These are phyloP conservation scores for Elasticomyces elasticus DNA, from an alignment of 495 filamentous ascomycete genomes.

Conservation along the genomic window DNA sequence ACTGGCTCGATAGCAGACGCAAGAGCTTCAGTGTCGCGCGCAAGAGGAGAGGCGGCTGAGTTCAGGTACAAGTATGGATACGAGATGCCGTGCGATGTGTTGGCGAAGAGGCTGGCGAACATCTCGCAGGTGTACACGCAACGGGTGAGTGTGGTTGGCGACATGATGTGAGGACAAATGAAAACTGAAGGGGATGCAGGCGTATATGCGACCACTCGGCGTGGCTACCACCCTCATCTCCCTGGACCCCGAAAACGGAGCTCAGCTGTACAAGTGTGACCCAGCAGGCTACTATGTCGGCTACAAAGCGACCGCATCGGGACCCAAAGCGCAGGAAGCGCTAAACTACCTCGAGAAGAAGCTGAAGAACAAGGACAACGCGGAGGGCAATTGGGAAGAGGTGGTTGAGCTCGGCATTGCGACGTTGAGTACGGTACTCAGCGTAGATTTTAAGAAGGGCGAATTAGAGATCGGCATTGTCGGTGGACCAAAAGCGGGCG, in stretches of 20 bases:
- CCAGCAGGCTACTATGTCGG: slow-evolving; percentile 95
- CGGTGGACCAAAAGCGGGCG: slow-evolving; percentile 68
- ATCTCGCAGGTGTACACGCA: slow-evolving; percentile 99
- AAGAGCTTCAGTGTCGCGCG: slow-evolving; percentile 78
- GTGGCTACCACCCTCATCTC: slow-evolving; percentile 92
- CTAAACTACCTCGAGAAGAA: slow-evolving; percentile 98
- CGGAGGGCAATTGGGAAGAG: slow-evolving; percentile 89
- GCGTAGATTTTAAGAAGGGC: slow-evolving; percentile 98
- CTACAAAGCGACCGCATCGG: slow-evolving; percentile 94
- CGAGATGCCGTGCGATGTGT: slow-evolving; percentile 96
- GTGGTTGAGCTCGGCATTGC: slow-evolving; percentile 95
- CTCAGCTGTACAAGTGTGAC: slow-evolving; percentile 98
- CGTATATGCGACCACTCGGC: slow-evolving; percentile 95
- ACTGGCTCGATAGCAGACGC: slow-evolving; percentile 98
- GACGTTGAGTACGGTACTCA: slow-evolving; percentile 86
- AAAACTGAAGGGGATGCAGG: slow-evolving; percentile 42
- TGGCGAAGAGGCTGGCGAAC: slow-evolving; percentile 94
- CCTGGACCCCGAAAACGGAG: slow-evolving; percentile 80
- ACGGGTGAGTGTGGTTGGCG: slow-evolving; percentile 48
- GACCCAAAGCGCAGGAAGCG: slow-evolving; percentile 96
- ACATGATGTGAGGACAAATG: not conserved
- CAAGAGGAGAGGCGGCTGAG: slow-evolving; percentile 89
- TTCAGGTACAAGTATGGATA: slow-evolving; percentile 98
- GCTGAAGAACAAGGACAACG: slow-evolving; percentile 97
- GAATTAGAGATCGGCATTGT: slow-evolving; percentile 97